Evolutionary conservation across 495 filamentous ascomycete genomes (phyloP), one percentile per base, ranked within the genome.

Genomic region (Xylaria intraflava): DNA sequence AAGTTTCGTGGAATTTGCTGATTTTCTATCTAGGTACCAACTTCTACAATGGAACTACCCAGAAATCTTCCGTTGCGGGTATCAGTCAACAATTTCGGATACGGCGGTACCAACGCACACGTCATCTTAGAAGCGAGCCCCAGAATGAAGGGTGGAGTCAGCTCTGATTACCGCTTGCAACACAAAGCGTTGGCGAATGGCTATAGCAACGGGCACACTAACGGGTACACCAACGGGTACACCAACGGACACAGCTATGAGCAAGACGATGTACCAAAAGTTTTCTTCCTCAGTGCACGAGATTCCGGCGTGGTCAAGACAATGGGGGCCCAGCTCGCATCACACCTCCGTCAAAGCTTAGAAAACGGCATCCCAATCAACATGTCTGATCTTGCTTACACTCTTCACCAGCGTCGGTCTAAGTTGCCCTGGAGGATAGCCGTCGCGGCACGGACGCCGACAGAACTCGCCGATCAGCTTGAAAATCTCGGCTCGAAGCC

Each of bases 21-120:
- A n/a, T n/a, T n/a, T 29, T 56, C 11, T 51, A 65, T 33, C 3
- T 16, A 42, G 40, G 40, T 42, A 42, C 40, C 40, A 12, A 42
- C 40, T 5, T 8, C 11, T n/a, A 3, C 16, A 14, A n/a, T 38
- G 3, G 16, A 42, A 42, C 16, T 19, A 19, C 40, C 40, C 14
- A 48, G 5, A 62, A 52, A 56, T 67, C 68, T 24, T 43, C 1
- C 14, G 42, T 53, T 36, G 0, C 65, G 79, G 20, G 67, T 68
- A 0, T 73, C 68, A 2, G 62, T 83, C 20, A 82, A 78, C 47
- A 75, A 65, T 14, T 83, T 78, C 46, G 81, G 82, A 2, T 79
- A 72, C 47, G 82, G 81, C 2, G 81, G 82, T 2, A 63, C 75
- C 7, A 84, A 84, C 50, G 69, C 73, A 0, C 80, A 85, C 51